Base-by-base conservation (phyloP, 2,329 filamentous ascomycete species). In the Pseudogymnoascus verrucosus region DNA sequence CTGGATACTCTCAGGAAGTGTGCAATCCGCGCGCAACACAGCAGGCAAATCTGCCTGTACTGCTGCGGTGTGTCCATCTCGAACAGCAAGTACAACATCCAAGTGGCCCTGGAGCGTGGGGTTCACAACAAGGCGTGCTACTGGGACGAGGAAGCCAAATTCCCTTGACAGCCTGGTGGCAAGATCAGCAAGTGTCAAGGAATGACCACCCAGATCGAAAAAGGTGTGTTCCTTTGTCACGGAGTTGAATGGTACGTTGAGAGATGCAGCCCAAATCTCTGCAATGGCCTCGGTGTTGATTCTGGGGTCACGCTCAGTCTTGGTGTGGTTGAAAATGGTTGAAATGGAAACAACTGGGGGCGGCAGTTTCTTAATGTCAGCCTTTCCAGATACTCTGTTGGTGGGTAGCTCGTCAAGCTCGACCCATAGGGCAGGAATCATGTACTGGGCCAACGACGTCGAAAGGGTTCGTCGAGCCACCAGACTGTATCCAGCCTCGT, bases 171-270 rank as follows among this genome's bases (percentile, higher is more conserved):
- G 73, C 36, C 85, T 84, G 26, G 85, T 86, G n/a, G 89, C 85
- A 26, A 93, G 80, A 65, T 91, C 88, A 0, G 90, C 90, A n/a
- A 93, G 82, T 1, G 86, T 85, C 62, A 93, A 77, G 0, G 89
- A 92, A 74, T 93, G 90, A 0, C 90, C 90, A 37, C 90, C 90
- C 1, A 93, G 78, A 65, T 93, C 90, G 72, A 93, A 93, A 75
- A 93, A 93, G 73, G 87, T 88, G 72, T 91, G 87, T 66, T 90
- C 86, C 1, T 82, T 71, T 62, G 87, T 89, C 23, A 93, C 83
- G 19, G 82, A 79, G 42, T 76, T 80, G 8, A 79, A 76, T 0
- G 88, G 82, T n/a, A 88, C 82, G 66, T 87, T 86, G 12, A 93
- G 79, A 26, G 86, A 84, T 2, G 84, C 79, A 2, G 89, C 87